A percentile compares a stretch with the other conserved stretches of the same genome.
phyloP scores from a whole-genome alignment of 805 yeast species.

The Metschnikowia peoriensis region DNA sequence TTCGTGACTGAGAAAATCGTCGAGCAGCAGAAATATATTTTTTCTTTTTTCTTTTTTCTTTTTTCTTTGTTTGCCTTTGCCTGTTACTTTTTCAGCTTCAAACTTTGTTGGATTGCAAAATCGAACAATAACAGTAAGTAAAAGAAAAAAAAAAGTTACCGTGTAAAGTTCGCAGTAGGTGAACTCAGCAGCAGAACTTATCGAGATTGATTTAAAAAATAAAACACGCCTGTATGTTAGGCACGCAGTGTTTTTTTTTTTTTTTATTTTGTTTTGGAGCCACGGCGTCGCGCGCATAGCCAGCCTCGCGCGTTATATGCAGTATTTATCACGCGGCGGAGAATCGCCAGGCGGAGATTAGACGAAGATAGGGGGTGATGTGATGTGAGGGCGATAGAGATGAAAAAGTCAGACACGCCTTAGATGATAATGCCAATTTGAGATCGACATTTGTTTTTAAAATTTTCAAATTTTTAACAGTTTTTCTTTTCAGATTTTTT shows the following conservation, averaged over 20 bases:
- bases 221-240: slow-evolving; percentile 4
- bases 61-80: no score
- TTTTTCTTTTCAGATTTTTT: no score
- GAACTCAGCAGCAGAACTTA: neutral
- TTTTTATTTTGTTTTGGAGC: neutral
- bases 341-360: neutral
- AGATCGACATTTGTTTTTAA: no score
- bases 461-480: no score
- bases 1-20: no score
- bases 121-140: neutral
- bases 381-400: no score
- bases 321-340: neutral
- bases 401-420: no score
- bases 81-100: no score
- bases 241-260: neutral
- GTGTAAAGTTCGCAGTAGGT: neutral
- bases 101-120: neutral
- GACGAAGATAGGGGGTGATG: slow-evolving; percentile 1
- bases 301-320: neutral
- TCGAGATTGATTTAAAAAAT: neutral
- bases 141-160: neutral
- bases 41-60: no score
- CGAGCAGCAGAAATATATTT: no score
- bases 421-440: no score
- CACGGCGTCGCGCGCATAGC: neutral